Base-by-base conservation (phyloP, 2,329 filamentous ascomycete genomes). In the Lachnellula hyalina region DNA sequence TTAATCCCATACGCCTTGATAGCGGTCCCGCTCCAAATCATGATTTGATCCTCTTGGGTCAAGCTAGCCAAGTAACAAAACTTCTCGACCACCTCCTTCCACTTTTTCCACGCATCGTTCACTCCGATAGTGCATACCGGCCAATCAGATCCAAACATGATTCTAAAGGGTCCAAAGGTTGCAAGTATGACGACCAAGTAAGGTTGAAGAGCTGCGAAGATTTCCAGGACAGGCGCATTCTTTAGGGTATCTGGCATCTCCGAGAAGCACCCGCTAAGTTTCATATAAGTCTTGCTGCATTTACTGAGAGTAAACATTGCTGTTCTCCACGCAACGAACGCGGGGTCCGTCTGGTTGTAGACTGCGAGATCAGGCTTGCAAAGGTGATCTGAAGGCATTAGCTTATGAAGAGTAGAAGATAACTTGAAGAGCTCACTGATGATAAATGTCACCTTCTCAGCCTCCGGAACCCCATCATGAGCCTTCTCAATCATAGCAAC, bases 111-210 rank as follows among this genome's bases (percentile, higher is more conserved):
- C 34, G 88, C 84, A 21, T 67, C 67, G 28, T 68, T 63, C 44
- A 75, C 73, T 0, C 82, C 81, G 35, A 90, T 74, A 59, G 90
- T 92, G 73, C 90, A 96, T 0, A 96, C 86, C 2, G 93, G 92
- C 93, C 93, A 97, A 71, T 96, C 91, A 61, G 87, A 92, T 23
- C 87, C 92, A 71, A 94, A 96, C 86, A 97, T 91, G 68, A 94
- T 79, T 60, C 90, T 79, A 21, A 75, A 68, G 0, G 87, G 74
- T 1, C 87, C 85, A 66, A 96, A 96, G 1, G 80, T 80, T 28
- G 84, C 80, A 51, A 95, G 81, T 0, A 92, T 74, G 51, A 86
- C 81, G 57, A 84, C 81, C 2, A 90, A 79, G 86, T 89, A 95
- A 23, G 86, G 85, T 55, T 80, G 76, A 19, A 89, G 76, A 41